A percentile compares a stretch with the other conserved stretches of the same genome.
Conservation (phyloP, 2,329 filamentous ascomycete species). For the Cladosporium sp. region DNA sequence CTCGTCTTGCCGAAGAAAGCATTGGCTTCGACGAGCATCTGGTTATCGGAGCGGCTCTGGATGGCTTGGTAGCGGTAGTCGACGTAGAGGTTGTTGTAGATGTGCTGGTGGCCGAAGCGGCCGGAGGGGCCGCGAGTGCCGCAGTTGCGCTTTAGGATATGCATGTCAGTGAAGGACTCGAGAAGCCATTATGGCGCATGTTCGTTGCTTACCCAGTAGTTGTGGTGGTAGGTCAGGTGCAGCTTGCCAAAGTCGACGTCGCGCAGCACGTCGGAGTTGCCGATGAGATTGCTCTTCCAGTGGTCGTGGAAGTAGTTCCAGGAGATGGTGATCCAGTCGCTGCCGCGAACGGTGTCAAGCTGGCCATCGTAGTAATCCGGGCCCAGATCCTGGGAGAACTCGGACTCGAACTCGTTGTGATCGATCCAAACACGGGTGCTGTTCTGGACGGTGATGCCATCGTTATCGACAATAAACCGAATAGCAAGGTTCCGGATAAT, state of each 20-base stretch:
- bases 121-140: conserved; percentile 48
- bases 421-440: conserved; percentile 47
- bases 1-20: conserved; percentile 46
- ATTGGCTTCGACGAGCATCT: conserved; percentile 49
- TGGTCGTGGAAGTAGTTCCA: conserved; percentile 51
- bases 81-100: conserved; percentile 50
- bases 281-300: conserved; percentile 43
- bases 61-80: conserved; percentile 48
- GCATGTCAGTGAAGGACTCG: not conserved
- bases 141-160: conserved; percentile 32
- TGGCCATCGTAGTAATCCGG: conserved; percentile 37
- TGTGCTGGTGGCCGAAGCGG: conserved; percentile 47
- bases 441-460: conserved; percentile 44
- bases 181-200: too few relatives aligned
- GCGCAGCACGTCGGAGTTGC: conserved; percentile 38
- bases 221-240: conserved; percentile 50
- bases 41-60: conserved; percentile 47
- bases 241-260: conserved; percentile 42
- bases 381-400: conserved; percentile 29
- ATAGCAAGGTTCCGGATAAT: conserved; percentile 39
- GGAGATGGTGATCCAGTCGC: conserved; percentile 45
- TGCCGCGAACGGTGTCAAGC: conserved; percentile 43
- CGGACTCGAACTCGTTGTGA: conserved; percentile 46
- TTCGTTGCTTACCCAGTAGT: conserved; percentile 32
- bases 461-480: conserved; percentile 36